A percentile compares a stretch with the other conserved stretches of the same genome.
Conservation (phyloP, 2,329 filamentous ascomycete species). For the Gnomoniopsis smithogilvyi region DNA sequence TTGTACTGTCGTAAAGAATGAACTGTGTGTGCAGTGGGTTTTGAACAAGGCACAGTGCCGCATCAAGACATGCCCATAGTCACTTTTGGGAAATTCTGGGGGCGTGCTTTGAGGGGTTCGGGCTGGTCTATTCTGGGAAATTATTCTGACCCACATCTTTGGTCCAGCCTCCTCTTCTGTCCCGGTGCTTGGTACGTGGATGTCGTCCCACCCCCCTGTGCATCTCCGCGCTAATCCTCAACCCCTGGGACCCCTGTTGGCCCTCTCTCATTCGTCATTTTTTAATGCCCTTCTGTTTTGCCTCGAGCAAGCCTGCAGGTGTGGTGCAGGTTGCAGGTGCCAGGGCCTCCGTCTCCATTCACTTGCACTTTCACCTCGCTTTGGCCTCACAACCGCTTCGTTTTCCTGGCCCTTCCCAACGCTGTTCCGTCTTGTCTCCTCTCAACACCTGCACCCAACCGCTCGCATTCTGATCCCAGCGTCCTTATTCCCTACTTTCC, state of each 20-base stretch:
- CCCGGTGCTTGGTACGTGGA: not conserved
- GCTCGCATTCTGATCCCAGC: not conserved
- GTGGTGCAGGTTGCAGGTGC: too few relatives aligned
- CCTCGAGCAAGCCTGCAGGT: not conserved
- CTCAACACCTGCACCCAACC: not conserved
- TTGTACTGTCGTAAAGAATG: too few relatives aligned
- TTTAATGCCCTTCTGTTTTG: not conserved
- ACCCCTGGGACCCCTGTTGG: not conserved
- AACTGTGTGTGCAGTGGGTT: not conserved
- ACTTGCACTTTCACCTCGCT: not conserved
- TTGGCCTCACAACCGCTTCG: not conserved
- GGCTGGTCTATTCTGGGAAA: not conserved
- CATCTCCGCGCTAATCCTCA: not conserved
- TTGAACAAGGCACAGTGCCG: not conserved
- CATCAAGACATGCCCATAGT: not conserved
- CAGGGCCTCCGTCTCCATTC: too few relatives aligned
- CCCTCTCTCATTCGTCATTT: not conserved
- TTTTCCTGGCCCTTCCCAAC: not conserved
- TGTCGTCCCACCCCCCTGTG: not conserved
- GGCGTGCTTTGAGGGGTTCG: not conserved
- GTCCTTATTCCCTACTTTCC: not conserved
- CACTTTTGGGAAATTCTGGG: not conserved
- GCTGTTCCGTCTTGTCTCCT: not conserved
- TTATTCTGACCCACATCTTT: not conserved
- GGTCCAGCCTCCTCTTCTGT: conserved; percentile 2